Evolutionary conservation across 78 protist genomes (phyloP).

Genomic region (Corallochytrium limacisporum): DNA sequence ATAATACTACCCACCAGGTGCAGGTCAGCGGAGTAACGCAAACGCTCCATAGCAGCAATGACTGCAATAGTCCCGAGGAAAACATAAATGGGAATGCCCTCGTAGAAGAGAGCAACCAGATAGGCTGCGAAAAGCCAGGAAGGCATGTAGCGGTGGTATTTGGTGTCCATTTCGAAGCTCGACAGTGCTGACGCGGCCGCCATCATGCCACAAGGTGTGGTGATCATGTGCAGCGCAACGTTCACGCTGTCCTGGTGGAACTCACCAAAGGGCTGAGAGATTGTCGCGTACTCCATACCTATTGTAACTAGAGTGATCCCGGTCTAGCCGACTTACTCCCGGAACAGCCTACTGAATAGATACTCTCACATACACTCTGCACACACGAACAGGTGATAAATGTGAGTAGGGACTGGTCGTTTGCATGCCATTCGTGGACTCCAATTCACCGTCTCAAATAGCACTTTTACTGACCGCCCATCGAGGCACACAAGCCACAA

Average conservation of each 20-base stretch:
- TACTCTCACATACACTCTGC: no score
- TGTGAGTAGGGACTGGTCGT: no score
- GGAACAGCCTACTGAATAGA: no score
- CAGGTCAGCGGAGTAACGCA: neutral
- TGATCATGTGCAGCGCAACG: neutral
- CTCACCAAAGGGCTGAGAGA: no score
- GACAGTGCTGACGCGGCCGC: neutral
- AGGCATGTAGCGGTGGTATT: neutral
- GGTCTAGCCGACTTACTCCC: no score
- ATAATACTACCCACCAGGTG: neutral
- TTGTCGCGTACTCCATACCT: no score
- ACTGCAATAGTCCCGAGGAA: neutral
- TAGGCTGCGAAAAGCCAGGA: neutral
- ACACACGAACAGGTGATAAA: no score
- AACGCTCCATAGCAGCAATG: neutral
- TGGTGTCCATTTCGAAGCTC: neutral
- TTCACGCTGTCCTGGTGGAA: slow-evolving; percentile 1
- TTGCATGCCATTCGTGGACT: no score
- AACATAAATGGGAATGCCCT: neutral
- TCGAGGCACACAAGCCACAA: no score
- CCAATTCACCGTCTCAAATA: no score
- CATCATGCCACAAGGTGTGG: neutral
- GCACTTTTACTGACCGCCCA: no score
- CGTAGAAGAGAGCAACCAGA: neutral
- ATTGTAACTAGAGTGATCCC: no score